Conservation (phyloP, 352 stramenopile species). For the Phytophthora aleatoria region DNA sequence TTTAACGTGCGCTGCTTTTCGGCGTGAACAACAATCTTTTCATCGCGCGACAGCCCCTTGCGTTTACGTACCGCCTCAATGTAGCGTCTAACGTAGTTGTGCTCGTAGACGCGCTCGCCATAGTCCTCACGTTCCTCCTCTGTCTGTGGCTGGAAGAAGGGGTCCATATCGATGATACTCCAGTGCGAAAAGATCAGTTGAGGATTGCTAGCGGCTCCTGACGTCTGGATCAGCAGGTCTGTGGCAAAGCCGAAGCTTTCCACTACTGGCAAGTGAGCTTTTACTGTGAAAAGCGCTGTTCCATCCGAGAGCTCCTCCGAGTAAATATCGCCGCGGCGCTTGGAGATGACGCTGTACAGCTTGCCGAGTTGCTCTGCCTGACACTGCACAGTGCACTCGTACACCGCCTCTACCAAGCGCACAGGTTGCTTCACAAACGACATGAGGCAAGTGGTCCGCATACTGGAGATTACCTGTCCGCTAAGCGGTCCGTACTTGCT, state of each 20-base stretch:
- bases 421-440: conserved; percentile 86
- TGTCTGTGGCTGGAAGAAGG: conserved; percentile 96
- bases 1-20: conserved; percentile 61
- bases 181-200: conserved; percentile 97
- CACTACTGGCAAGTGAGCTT: conserved; percentile 93
- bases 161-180: conserved; percentile 93
- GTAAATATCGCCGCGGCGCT: conserved; percentile 91
- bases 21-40: conserved; percentile 94
- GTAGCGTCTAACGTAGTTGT: conserved; percentile 94
- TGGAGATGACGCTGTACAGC: conserved; percentile 94
- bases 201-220: conserved; percentile 94
- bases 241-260: conserved; percentile 94
- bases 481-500: conserved; percentile 74
- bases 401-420: conserved; percentile 92
- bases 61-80: conserved; percentile 94
- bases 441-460: conserved; percentile 74
- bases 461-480: conserved; percentile 82
- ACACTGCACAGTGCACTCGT: conserved; percentile 88
- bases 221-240: conserved; percentile 94
- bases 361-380: conserved; percentile 92
- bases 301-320: conserved; percentile 90
- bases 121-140: conserved; percentile 96
- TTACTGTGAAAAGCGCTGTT: conserved; percentile 95
- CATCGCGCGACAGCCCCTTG: conserved; percentile 94
- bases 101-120: conserved; percentile 90